phyloP scores from a whole-genome alignment of 2,329 filamentous ascomycete genomes.

The Xylogone sp. region DNA sequence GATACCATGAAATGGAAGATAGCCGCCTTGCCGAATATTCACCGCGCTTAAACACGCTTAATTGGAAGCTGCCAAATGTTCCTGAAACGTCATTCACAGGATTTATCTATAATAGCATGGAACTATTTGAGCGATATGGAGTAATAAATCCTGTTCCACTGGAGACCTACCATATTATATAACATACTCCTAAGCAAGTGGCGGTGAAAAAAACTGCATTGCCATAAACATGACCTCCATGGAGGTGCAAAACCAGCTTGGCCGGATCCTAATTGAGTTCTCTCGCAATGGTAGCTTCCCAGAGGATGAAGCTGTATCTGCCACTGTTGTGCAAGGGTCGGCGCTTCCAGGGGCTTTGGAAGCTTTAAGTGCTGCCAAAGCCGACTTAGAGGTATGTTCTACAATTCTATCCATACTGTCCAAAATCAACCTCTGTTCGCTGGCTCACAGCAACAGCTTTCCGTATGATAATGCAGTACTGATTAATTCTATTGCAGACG shows the following conservation, averaged over 20 bases:
- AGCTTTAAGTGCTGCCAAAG: slow-evolving; percentile 38
- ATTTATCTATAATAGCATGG: no score
- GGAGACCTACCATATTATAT: not conserved
- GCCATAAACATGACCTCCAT: slow-evolving; percentile 16
- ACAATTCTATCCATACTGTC: not conserved
- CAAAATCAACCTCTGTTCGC: not conserved
- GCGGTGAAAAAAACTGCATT: not conserved
- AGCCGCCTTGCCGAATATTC: not conserved
- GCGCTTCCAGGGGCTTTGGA: slow-evolving; percentile 38
- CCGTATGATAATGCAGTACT: not conserved
- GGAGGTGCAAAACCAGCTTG: slow-evolving; percentile 31
- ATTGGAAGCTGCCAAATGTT: not conserved
- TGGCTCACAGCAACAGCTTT: not conserved
- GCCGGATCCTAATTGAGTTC: slow-evolving; percentile 61
- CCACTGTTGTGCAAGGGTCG: slow-evolving; percentile 17
- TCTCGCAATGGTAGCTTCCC: slow-evolving; percentile 46
- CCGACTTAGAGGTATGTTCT: slow-evolving; percentile 39
- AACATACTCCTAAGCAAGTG: not conserved
- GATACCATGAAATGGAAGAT: not conserved
- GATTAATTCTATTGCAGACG: slow-evolving; percentile 8
- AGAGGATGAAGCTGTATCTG: slow-evolving; percentile 39
- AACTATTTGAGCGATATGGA: no score
- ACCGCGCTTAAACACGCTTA: not conserved
- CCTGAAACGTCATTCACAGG: not conserved
- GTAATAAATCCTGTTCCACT: no score